Base-by-base conservation (phyloP, 768 basidiomycete genomes). In the Phaeotremella skinneri region DNA sequence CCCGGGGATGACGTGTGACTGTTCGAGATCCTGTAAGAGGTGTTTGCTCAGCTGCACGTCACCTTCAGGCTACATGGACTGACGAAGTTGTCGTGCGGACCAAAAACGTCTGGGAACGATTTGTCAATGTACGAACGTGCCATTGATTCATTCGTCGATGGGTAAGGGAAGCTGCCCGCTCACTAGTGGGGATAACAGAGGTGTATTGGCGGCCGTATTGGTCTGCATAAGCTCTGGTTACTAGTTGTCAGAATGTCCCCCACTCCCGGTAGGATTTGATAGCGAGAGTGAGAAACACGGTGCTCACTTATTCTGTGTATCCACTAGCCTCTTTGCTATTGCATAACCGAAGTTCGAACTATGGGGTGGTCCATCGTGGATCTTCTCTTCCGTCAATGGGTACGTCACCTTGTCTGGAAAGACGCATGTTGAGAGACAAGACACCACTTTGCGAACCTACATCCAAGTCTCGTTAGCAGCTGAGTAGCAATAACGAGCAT, bases 311-410 rank as follows among this genome's bases (percentile, higher is more conserved):
- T 97, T 97, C 74, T 91, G 88, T 1, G 96, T 85, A 73, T 97
- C 94, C 6, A 98, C 91, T 82, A 97, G 83, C 20, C 93, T 83
- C 79, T 98, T 98, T 41, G 91, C 92, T 68, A 97, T 88, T 1
- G 94, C 89, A 69, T 98, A 98, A 29, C 93, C 94, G 79, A 90
- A 97, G 82, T 97, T 97, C 67, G 89, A 91, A 57, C 86, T 82
- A 73, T 98, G 94, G 4, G 93, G 93, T 21, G 89, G 90, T 20
- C 93, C 93, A 32, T 82, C 81, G 78, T 98, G 94, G 58, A 98
- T 87, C 79, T 92, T 93, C 67, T 82, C 84, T 79, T 98, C 93
- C 66, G 91, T 88, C 26, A 98, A 83, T 14, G 93, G 94, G 75
- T 93, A 96, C 52, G 85, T 53, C 37, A 67, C 67, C 76, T 91